These are phyloP conservation scores for Ascochyta pisi DNA, from an alignment of 2,329 filamentous ascomycete genomes.

Conservation along the genomic window DNA sequence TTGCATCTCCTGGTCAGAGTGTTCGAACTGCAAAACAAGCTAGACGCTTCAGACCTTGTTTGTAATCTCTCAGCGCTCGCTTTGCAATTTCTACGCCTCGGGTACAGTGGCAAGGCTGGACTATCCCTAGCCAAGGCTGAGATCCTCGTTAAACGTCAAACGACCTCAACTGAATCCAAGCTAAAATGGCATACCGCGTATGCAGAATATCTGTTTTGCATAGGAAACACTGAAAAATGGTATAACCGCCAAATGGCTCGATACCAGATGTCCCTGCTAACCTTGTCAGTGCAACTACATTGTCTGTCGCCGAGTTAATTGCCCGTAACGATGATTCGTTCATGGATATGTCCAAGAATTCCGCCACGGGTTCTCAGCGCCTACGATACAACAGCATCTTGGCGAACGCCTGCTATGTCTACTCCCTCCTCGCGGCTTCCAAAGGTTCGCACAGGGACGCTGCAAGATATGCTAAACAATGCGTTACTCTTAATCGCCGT, in stretches of 20 bases:
- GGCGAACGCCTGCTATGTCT: conserved; percentile 67
- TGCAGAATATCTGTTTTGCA: conserved; percentile 75
- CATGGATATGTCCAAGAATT: conserved; percentile 38
- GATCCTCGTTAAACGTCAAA: conserved; percentile 52
- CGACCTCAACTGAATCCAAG: conserved; percentile 53
- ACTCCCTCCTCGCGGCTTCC: conserved; percentile 70
- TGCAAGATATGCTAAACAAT: conserved; percentile 57
- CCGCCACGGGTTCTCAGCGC: conserved; percentile 43
- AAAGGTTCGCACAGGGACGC: conserved; percentile 56
- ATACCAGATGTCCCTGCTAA: conserved; percentile 19
- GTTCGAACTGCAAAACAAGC: conserved; percentile 53
- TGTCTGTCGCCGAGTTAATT: conserved; percentile 40
- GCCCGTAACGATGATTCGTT: conserved; percentile 39
- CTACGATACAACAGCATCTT: conserved; percentile 59
- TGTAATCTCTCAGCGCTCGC: conserved; percentile 57
- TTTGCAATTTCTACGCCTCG: conserved; percentile 64
- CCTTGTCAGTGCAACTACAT: conserved; percentile 31
- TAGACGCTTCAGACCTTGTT: conserved; percentile 50
- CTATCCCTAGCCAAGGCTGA: conserved; percentile 66
- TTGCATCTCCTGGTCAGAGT: conserved; percentile 58
- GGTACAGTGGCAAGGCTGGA: conserved; percentile 66
- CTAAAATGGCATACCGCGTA: conserved; percentile 72
- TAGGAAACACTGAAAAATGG: conserved; percentile 70
- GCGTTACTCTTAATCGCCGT: conserved; percentile 57
- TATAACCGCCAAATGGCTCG: conserved; percentile 23